Conservation (phyloP, 352 stramenopile genomes). For the Lagenidium sp. region DNA sequence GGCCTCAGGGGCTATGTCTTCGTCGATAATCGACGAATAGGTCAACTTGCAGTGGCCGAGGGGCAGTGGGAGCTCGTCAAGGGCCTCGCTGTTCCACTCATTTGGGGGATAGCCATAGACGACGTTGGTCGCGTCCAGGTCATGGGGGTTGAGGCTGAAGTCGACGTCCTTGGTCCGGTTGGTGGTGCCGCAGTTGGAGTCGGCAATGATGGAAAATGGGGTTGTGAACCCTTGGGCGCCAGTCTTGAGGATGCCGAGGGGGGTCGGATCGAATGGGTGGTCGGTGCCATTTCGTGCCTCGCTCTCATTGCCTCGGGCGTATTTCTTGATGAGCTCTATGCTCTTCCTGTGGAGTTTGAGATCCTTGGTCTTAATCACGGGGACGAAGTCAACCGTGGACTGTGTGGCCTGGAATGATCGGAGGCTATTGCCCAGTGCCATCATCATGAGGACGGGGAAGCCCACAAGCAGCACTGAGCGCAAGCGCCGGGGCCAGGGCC, state of each 20-base stretch:
- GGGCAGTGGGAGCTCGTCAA: too few relatives aligned
- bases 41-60: too few relatives aligned
- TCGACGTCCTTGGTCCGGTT: too few relatives aligned
- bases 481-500: neutral
- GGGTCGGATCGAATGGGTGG: too few relatives aligned
- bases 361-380: slow-evolving; percentile 29
- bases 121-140: slow-evolving; percentile 24
- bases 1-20: too few relatives aligned
- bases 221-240: slow-evolving; percentile 15
- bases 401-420: slow-evolving; percentile 34
- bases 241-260: slow-evolving; percentile 45
- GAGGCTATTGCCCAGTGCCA: slow-evolving; percentile 37
- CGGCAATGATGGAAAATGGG: slow-evolving; percentile 23
- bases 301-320: too few relatives aligned
- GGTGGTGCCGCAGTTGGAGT: slow-evolving; percentile 19
- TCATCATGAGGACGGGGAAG: slow-evolving; percentile 28
- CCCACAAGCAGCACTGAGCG: slow-evolving; percentile 17
- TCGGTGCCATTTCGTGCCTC: too few relatives aligned
- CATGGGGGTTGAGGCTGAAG: slow-evolving; percentile 34
- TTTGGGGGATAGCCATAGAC: slow-evolving; percentile 33
- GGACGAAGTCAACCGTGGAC: slow-evolving; percentile 33
- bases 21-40: too few relatives aligned
- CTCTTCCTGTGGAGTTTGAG: slow-evolving; percentile 25
- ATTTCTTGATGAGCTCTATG: too few relatives aligned
- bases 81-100: slow-evolving; percentile 38